Percentiles rank a stretch among this genome's conserved stretches.
Conservation (phyloP, 2,329 filamentous ascomycete species). For the Neoscytalidium dimidiatum region DNA sequence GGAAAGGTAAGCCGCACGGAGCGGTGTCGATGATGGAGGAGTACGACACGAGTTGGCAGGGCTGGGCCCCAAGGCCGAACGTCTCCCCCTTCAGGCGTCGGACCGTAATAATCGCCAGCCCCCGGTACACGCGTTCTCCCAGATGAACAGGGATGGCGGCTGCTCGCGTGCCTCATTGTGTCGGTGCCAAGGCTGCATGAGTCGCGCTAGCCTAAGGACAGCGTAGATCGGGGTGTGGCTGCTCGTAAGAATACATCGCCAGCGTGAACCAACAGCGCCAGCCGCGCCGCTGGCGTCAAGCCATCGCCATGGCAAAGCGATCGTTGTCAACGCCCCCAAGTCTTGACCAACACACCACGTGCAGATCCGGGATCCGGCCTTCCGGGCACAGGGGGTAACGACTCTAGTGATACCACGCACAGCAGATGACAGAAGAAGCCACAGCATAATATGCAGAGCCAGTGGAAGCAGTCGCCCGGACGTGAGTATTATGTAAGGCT, state of each 20-base stretch:
- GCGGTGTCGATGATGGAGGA: neutral
- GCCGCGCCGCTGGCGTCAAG: neutral
- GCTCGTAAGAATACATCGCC: neutral
- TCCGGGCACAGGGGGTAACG: too few relatives aligned
- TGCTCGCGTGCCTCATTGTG: constrained; percentile 10
- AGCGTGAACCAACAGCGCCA: neutral
- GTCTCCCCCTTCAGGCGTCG: neutral
- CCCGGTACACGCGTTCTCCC: neutral
- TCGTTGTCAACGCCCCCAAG: neutral
- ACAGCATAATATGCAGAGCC: too few relatives aligned
- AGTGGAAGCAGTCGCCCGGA: too few relatives aligned
- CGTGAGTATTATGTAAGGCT: too few relatives aligned
- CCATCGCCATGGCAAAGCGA: neutral
- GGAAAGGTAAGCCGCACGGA: neutral
- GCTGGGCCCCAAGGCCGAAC: constrained; percentile 1
- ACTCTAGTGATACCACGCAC: too few relatives aligned
- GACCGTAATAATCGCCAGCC: neutral
- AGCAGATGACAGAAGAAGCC: too few relatives aligned
- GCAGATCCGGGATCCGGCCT: neutral
- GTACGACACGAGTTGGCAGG: neutral
- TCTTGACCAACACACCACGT: neutral
- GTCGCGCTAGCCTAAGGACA: neutral
- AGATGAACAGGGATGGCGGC: constrained; percentile 2
- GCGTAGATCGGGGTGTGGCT: neutral
- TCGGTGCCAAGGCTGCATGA: neutral